Evolutionary conservation across 495 filamentous ascomycete species (phyloP), one percentile per base, ranked within the genome.

Genomic region (Xylaria telfairii): DNA sequence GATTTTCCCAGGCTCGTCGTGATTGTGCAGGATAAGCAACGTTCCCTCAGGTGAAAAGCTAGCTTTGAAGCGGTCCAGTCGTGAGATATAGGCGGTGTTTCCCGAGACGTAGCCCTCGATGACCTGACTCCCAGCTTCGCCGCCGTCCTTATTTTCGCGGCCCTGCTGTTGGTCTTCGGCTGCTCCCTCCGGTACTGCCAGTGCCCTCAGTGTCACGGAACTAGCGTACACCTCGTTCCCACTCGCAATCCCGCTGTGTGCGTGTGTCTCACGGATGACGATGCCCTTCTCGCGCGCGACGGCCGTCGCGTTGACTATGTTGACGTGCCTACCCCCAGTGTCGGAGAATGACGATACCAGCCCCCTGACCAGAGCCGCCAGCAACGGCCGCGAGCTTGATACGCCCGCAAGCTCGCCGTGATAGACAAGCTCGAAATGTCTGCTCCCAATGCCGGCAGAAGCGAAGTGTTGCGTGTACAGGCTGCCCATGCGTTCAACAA

Each of bases 1-100:
- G 75, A 93, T 93, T 81, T 91, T 92, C 26, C 91, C 91, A 0
- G 89, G 90, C 70, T 87, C 82, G 78, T 93, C 91, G 72, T 90
- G 91, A 78, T 93, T 92, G 66, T 91, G 84, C 67, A 91, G 84
- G 41, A 93, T 86, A 3, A 93, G 76, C 71, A 92, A 74, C 0
- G 85, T 90, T 3, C 91, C 91, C 59, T 87, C 82, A 3, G 91
- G 90, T 15, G 84, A 80, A 75, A 93, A 92, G 32, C 84, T 86
- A 2, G 89, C 88, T 10, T 78, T 83, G 77, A 92, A 93, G 7
- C 88, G 83, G 60, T 87, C 90, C 3, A 93, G 77, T 12, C 90
- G 86, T 13, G 87, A 89, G 71, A 93, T 93, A 77, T 84, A 89
- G 21, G 87, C 83, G 57, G 77, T 78, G 44, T 87, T 86, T 34